A percentile compares a stretch with the other conserved stretches of the same genome.
phyloP scores from a whole-genome alignment of 1,284 basidiomycete genomes.

The Ganoderma sinense region DNA sequence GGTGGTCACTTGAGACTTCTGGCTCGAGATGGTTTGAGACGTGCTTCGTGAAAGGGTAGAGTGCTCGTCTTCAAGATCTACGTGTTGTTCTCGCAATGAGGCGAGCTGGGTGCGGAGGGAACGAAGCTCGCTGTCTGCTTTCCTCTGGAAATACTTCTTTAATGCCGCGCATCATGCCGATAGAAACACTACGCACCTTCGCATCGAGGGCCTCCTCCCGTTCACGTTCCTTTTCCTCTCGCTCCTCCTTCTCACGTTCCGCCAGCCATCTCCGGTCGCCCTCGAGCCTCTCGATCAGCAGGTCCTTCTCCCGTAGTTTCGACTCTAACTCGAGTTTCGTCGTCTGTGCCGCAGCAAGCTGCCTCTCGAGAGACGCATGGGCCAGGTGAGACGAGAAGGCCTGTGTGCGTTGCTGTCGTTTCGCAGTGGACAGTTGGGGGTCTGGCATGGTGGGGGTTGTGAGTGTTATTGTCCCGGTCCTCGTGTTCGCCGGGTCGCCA shows the following conservation, averaged over 20 bases:
- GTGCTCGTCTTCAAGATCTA: constrained; percentile 62
- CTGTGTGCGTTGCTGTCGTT: constrained; percentile 66
- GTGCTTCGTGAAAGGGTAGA: constrained; percentile 52
- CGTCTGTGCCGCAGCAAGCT: constrained; percentile 63
- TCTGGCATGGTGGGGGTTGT: constrained; percentile 46
- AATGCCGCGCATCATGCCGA: constrained; percentile 5
- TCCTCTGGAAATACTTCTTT: constrained; percentile 27
- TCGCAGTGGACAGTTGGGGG: constrained; percentile 65
- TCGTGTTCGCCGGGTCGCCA: constrained; percentile 11
- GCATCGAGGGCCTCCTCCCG: constrained; percentile 54
- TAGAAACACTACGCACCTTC: constrained; percentile 50
- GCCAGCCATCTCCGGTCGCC: constrained; percentile 70
- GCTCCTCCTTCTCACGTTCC: constrained; percentile 63
- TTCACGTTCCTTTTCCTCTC: constrained; percentile 66
- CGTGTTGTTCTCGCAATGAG: constrained; percentile 59
- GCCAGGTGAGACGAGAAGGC: constrained; percentile 65
- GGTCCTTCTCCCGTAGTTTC: constrained; percentile 67
- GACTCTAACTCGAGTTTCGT: constrained; percentile 67
- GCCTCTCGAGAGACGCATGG: constrained; percentile 66
- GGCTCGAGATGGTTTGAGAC: constrained; percentile 52
- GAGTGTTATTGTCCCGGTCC: constrained; percentile 15
- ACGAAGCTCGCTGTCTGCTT: constrained; percentile 54
- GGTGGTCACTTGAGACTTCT: constrained; percentile 56
- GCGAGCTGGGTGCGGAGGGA: constrained; percentile 53
- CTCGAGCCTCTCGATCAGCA: constrained; percentile 63